phyloP scores from a whole-genome alignment of 345 rosid species.

The Dimocarpus longan region DNA sequence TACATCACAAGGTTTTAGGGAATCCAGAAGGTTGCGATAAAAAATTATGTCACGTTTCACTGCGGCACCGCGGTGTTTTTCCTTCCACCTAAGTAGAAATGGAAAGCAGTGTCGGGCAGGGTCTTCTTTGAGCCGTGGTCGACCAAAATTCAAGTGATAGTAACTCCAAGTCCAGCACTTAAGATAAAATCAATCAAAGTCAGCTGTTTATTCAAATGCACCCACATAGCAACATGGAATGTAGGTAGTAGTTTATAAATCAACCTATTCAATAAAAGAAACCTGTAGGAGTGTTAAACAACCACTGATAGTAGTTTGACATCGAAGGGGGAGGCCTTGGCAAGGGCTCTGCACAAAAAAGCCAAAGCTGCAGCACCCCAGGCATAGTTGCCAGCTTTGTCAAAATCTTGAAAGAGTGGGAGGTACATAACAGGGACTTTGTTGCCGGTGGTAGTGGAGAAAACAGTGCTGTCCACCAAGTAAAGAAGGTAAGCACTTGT shows the following conservation, averaged over 20 bases:
- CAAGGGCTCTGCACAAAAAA: slow-evolving; percentile 61
- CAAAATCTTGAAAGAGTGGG: slow-evolving; percentile 69
- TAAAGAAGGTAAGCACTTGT: slow-evolving; percentile 77
- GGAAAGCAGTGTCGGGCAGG: slow-evolving; percentile 50
- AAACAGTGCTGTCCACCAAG: slow-evolving; percentile 76
- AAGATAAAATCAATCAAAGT: slow-evolving; percentile 22
- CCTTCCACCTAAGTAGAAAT: slow-evolving; percentile 71
- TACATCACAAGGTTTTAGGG: slow-evolving; percentile 61
- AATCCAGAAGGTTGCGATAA: slow-evolving; percentile 68
- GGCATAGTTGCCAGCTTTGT: slow-evolving; percentile 66
- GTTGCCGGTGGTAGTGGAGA: slow-evolving; percentile 79
- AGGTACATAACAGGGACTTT: slow-evolving; percentile 84
- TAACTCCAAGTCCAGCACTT: slow-evolving; percentile 92
- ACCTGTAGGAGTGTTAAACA: slow-evolving; percentile 83
- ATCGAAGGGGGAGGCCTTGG: slow-evolving; percentile 69
- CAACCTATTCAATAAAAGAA: slow-evolving; percentile 9
- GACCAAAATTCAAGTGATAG: slow-evolving; percentile 63
- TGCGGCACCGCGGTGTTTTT: slow-evolving; percentile 60
- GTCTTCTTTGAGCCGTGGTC: slow-evolving; percentile 57
- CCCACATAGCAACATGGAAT: background rate
- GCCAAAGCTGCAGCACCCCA: slow-evolving; percentile 83
- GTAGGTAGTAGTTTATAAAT: background rate
- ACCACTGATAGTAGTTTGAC: slow-evolving; percentile 77
- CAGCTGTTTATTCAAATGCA: slow-evolving; percentile 8
- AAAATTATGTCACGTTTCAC: slow-evolving; percentile 57